A percentile compares a stretch with the other conserved stretches of the same genome.
These are phyloP conservation scores for Ganoderma lingzhi DNA, from an alignment of 1,284 basidiomycete species.

Conservation along the genomic window DNA sequence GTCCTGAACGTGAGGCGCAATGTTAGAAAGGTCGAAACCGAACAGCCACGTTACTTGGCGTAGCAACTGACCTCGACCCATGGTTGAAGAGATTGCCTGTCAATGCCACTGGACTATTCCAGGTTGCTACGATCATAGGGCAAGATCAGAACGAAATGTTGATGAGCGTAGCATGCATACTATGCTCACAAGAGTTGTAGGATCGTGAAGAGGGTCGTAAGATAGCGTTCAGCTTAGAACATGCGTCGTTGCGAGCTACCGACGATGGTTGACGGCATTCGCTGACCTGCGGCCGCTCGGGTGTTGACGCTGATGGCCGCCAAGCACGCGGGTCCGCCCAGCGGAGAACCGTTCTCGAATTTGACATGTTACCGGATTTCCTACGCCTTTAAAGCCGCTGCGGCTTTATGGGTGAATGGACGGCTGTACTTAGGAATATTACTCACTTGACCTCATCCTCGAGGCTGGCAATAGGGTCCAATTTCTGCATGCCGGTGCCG, in stretches of 20 bases:
- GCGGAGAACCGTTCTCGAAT: neutral
- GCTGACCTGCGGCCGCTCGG: conserved; percentile 1
- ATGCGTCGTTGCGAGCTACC: conserved; percentile 6
- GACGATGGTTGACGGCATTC: conserved; percentile 19
- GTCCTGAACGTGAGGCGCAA: conserved; percentile 1
- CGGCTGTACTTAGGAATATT: neutral
- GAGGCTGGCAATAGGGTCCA: neutral
- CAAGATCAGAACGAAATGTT: conserved; percentile 1
- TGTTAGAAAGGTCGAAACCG: conserved; percentile 1
- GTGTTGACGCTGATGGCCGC: conserved; percentile 27
- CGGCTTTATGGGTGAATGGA: neutral
- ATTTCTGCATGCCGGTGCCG: neutral
- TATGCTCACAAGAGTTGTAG: conserved; percentile 23
- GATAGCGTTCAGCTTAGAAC: conserved; percentile 19
- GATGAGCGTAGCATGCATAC: neutral
- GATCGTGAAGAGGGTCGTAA: conserved; percentile 22
- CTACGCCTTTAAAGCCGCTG: neutral
- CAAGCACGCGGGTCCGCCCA: conserved; percentile 14
- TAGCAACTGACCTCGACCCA: conserved; percentile 35
- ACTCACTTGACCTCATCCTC: neutral
- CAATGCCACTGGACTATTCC: conserved; percentile 18
- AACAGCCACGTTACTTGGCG: neutral
- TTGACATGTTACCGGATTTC: neutral
- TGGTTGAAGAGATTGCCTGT: conserved; percentile 24
- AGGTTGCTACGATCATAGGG: conserved; percentile 18